A percentile compares a stretch with the other conserved stretches of the same genome.
Evolutionary conservation across 305 asterid species (phyloP).

Genomic region (Solanum hybrid): DNA sequence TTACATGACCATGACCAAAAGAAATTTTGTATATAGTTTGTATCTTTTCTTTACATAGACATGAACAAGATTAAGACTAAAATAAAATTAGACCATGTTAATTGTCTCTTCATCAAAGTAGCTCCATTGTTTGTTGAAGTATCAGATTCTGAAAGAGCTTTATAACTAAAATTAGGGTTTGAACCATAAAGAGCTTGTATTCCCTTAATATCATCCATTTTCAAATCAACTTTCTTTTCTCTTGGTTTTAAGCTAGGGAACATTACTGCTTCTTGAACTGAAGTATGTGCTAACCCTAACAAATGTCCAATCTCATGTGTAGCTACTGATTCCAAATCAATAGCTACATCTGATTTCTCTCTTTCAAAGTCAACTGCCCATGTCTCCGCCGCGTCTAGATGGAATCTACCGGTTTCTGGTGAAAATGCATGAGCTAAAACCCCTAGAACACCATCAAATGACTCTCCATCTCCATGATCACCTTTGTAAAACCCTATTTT

Average conservation of each 20-base stretch:
- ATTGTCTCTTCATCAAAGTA: background rate
- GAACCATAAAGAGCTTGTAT: conserved; percentile 71
- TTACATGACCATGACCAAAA: background rate
- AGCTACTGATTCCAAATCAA: conserved; percentile 83
- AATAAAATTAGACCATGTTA: background rate
- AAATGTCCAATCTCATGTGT: conserved; percentile 82
- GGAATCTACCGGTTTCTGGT: conserved; percentile 76
- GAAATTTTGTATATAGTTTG: background rate
- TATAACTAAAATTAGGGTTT: conserved; percentile 53
- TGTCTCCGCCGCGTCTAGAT: conserved; percentile 80
- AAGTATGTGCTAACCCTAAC: conserved; percentile 58
- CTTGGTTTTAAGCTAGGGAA: conserved; percentile 71
- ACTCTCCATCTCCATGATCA: conserved; percentile 81
- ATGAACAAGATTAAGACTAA: background rate
- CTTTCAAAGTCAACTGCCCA: conserved; percentile 65
- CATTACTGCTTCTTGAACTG: conserved; percentile 60
- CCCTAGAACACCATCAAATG: conserved; percentile 76
- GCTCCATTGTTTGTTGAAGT: conserved; percentile 13
- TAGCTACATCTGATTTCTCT: conserved; percentile 44
- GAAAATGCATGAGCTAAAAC: conserved; percentile 79
- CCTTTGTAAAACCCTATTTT: conserved; percentile 63
- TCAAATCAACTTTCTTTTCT: conserved; percentile 45
- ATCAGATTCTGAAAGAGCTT: conserved; percentile 41
- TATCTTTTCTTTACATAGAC: background rate
- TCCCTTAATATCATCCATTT: conserved; percentile 56